Evolutionary conservation across 2,329 filamentous ascomycete species (phyloP).

Genomic region (Colletotrichum sp.): DNA sequence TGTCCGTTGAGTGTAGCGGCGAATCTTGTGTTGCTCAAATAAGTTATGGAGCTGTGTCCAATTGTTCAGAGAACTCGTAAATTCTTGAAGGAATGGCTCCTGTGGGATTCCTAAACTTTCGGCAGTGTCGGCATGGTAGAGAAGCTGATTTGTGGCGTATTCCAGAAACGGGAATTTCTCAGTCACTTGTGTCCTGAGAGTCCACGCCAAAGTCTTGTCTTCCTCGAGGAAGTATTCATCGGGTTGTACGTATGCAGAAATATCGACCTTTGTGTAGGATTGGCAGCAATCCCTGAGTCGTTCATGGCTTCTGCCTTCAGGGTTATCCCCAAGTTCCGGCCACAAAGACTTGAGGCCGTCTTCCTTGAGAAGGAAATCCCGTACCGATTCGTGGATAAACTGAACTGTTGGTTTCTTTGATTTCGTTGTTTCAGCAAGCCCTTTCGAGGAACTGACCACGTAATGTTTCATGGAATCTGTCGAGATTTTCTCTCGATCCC

Average conservation of each 20-base stretch:
- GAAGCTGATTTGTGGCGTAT: neutral
- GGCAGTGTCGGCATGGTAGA: neutral
- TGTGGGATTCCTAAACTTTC: neutral
- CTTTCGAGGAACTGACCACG: slow-evolving; percentile 48
- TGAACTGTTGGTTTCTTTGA: slow-evolving; percentile 38
- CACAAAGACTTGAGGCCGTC: neutral
- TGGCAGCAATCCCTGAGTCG: neutral
- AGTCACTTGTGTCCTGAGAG: neutral
- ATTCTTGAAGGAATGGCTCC: rapidly evolving
- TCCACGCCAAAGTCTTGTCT: no score
- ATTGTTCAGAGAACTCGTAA: rapidly evolving
- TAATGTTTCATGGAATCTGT: slow-evolving; percentile 22
- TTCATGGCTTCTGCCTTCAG: neutral
- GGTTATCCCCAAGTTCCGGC: neutral
- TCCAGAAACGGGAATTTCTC: neutral
- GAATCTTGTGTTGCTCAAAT: no score
- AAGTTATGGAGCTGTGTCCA: neutral
- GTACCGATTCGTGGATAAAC: slow-evolving; percentile 54
- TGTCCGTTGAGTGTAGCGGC: no score
- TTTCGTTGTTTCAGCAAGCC: slow-evolving; percentile 45
- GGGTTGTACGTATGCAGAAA: neutral
- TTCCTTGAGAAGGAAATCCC: slow-evolving; percentile 41
- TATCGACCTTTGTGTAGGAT: neutral
- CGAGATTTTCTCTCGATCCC: neutral
- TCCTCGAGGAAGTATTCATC: no score